phyloP scores from a whole-genome alignment of 352 stramenopile genomes.

The Globisporangium sylvaticum region DNA sequence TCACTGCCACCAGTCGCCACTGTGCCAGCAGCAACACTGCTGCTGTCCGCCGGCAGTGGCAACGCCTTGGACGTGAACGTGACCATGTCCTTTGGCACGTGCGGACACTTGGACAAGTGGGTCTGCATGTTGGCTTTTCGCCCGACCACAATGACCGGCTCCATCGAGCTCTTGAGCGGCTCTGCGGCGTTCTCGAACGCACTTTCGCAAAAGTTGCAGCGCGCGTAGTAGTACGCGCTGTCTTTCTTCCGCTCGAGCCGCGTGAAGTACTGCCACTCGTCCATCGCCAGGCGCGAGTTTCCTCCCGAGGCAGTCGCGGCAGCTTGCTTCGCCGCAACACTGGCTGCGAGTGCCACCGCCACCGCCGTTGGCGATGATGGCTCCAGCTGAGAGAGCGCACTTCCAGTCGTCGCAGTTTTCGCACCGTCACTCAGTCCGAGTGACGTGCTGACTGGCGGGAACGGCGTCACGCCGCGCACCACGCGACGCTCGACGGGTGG shows the following conservation, averaged over 20 bases:
- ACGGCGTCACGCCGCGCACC: slow-evolving; percentile 1
- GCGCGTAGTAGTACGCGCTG: slow-evolving; percentile 71
- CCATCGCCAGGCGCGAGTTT: slow-evolving; percentile 41
- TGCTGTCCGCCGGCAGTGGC: slow-evolving; percentile 8
- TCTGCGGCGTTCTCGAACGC: slow-evolving; percentile 50
- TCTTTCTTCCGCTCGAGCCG: slow-evolving; percentile 69
- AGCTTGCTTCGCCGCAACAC: neutral
- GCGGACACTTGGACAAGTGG: slow-evolving; percentile 69
- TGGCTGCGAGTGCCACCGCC: neutral
- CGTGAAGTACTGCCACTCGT: slow-evolving; percentile 81
- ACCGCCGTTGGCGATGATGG: neutral
- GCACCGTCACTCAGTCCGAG: slow-evolving; percentile 5
- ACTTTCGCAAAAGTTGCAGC: slow-evolving; percentile 80
- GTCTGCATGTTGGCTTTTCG: slow-evolving; percentile 86
- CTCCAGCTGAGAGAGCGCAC: neutral
- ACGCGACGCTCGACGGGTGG: slow-evolving; percentile 42
- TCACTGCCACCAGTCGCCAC: slow-evolving; percentile 5
- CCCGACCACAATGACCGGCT: slow-evolving; percentile 58
- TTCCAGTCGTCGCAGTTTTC: neutral
- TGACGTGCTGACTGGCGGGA: slow-evolving; percentile 8
- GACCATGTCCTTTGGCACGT: slow-evolving; percentile 51
- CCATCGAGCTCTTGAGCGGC: slow-evolving; percentile 42
- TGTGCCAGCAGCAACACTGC: neutral
- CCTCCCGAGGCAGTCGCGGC: neutral
- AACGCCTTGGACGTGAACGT: slow-evolving; percentile 17